Conservation (phyloP, 371 early-diverging fungal species). For the Catenaria anguillulae region DNA sequence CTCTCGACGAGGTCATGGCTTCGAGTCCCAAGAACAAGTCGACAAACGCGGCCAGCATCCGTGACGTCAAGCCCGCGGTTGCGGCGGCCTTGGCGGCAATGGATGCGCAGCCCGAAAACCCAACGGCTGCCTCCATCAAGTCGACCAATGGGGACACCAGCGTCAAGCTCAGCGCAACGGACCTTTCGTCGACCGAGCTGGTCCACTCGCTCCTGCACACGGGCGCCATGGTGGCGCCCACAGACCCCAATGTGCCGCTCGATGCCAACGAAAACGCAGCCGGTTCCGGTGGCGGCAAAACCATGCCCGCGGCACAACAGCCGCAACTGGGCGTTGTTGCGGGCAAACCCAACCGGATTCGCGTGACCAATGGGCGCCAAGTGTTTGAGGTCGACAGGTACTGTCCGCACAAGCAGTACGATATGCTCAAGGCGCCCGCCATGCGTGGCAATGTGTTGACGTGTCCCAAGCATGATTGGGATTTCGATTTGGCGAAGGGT, state of each 20-base stretch:
- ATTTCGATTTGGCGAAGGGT: slow-evolving; percentile 30
- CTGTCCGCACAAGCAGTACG: slow-evolving; percentile 51
- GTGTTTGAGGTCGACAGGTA: slow-evolving; percentile 47
- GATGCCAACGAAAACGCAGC: too few species aligned
- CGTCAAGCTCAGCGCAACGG: neutral
- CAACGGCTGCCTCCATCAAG: too few species aligned
- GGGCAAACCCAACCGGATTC: slow-evolving; percentile 27
- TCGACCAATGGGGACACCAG: too few species aligned
- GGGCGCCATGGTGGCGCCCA: neutral
- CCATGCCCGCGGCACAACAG: neutral
- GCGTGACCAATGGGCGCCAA: slow-evolving; percentile 31
- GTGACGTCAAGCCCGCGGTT: too few species aligned
- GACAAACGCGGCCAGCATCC: too few species aligned
- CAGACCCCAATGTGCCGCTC: too few species aligned
- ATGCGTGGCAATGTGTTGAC: slow-evolving; percentile 36
- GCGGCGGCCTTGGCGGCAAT: too few species aligned
- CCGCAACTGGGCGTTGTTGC: neutral
- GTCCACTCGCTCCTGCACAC: neutral
- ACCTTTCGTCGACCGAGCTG: neutral
- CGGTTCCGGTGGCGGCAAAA: neutral
- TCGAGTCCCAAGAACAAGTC: too few species aligned
- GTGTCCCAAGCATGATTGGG: slow-evolving; percentile 54
- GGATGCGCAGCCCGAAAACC: too few species aligned
- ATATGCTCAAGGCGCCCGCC: slow-evolving; percentile 42
- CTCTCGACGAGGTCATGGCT: too few species aligned